phyloP scores from a whole-genome alignment of 1,284 basidiomycete genomes.

The Trametes hirsuta region DNA sequence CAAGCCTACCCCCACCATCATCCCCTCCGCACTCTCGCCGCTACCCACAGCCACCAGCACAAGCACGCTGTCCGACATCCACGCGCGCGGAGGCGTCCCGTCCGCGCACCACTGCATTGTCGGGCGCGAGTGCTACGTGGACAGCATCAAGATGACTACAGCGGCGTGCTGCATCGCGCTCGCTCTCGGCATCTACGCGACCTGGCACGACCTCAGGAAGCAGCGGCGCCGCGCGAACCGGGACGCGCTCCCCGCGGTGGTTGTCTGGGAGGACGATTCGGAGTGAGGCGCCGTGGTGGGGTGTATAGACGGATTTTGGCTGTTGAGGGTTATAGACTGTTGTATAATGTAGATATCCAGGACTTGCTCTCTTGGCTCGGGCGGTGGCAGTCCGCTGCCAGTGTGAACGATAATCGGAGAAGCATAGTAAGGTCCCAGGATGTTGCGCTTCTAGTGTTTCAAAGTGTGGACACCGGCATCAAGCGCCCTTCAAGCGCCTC shows the following conservation, averaged over 20 bases:
- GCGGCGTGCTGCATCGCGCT: constrained; percentile 50
- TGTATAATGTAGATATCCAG: constrained; percentile 3
- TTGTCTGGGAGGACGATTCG: constrained; percentile 33
- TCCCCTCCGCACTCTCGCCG: constrained; percentile 1
- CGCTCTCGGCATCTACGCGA: constrained; percentile 51
- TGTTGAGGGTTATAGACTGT: not conserved
- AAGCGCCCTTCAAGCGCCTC: no score
- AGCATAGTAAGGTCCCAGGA: no score
- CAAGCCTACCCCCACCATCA: not conserved
- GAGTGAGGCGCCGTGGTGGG: not conserved
- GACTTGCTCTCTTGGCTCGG: not conserved
- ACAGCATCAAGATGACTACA: constrained; percentile 53
- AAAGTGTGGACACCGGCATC: no score
- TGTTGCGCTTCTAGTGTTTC: no score
- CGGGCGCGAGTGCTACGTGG: constrained; percentile 56
- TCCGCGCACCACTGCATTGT: constrained; percentile 48
- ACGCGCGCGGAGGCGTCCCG: constrained; percentile 32
- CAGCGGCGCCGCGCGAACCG: constrained; percentile 23
- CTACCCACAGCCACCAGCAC: not conserved
- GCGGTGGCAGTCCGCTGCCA: not conserved
- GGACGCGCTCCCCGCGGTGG: constrained; percentile 18
- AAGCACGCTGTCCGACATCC: not conserved
- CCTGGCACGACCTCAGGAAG: constrained; percentile 46
- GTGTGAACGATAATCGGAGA: no score
- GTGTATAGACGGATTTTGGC: no score